Base-by-base conservation (phyloP, 179 eudicot species). In the Beta corolliflora region DNA sequence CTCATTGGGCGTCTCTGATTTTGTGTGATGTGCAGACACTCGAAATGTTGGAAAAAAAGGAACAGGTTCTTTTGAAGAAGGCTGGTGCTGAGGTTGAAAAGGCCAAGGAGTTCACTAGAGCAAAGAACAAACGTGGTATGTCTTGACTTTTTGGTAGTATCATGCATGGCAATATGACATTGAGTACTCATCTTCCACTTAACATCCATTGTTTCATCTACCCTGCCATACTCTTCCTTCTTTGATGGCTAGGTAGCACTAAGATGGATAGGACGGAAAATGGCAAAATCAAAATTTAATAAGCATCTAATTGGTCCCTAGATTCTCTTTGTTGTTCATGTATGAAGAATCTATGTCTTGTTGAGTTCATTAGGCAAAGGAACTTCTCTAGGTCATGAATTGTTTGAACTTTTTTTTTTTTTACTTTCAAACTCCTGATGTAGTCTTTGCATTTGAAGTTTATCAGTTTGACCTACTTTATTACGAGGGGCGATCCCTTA, bases 1-100 rank as follows among this genome's bases (percentile, higher is more conserved):
- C 41, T 45, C 41, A 53, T 23, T 29, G 0, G 9, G 77, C 41
- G 73, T 29, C 36, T 80, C 25, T 65, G 55, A 23, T 64, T 50
- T 52, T 54, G 3, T 53, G 36, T 44, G 16, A 18, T 21, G 50
- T 46, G 41, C 84, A 94, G 98, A 90, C 98, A n/a, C 97, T 94
- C 76, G 95, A 93, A 82, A 89, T 90, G 94, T 90, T 94, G 55
- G 97, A 94, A 86, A 93, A 94, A 85, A 94, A 92, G 86, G 98
- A 94, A 86, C 85, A 84, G 31, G 89, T 93, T 14, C 90, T 93
- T 46, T 70, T 80, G 63, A 94, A 92, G 83, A 94, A 94, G 87
- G 94, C 90, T 79, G 77, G 91, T 56, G 91, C 86, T 23, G 97
- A 94, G 84, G 87, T 94, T 73, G 96, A 89, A 61, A 94, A 86